These are phyloP conservation scores for Cadophora malorum DNA, from an alignment of 2,329 filamentous ascomycete genomes.

Conservation along the genomic window DNA sequence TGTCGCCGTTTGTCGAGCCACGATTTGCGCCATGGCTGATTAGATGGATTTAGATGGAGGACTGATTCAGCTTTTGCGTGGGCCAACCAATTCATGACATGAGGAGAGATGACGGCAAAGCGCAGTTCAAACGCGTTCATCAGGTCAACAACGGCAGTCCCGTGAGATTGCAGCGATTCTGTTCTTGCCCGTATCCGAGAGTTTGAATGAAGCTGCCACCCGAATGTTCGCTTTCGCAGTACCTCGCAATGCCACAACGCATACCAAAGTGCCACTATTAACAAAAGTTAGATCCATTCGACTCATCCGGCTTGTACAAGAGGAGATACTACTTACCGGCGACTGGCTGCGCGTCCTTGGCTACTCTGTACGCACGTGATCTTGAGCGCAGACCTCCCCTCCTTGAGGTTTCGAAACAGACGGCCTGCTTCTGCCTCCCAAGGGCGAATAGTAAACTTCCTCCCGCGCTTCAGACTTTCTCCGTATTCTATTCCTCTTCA, in stretches of 20 bases:
- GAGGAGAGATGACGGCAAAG: not conserved
- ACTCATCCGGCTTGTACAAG: not conserved
- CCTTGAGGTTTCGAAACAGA: conserved; percentile 18
- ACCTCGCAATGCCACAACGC: not conserved
- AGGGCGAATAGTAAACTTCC: not conserved
- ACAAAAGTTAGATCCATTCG: not conserved
- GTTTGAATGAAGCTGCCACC: not conserved
- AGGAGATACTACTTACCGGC: not conserved
- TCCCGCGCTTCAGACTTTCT: not conserved
- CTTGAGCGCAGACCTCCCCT: conserved; percentile 15
- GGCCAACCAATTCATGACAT: not conserved
- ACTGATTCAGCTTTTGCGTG: not conserved
- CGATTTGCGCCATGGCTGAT: not conserved
- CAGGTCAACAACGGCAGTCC: not conserved
- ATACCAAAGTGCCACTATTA: not conserved
- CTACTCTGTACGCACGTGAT: conserved; percentile 6
- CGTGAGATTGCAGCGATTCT: not conserved
- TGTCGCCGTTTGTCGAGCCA: not conserved
- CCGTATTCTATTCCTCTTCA: not conserved
- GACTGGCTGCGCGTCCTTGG: not conserved
- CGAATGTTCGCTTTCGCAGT: not conserved
- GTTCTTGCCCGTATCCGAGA: not conserved
- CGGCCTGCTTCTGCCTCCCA: not conserved
- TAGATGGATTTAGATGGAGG: not conserved
- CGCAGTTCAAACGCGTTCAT: conserved; percentile 18